Conservation (phyloP, 2,329 filamentous ascomycete species). For the Fusarium sp. region DNA sequence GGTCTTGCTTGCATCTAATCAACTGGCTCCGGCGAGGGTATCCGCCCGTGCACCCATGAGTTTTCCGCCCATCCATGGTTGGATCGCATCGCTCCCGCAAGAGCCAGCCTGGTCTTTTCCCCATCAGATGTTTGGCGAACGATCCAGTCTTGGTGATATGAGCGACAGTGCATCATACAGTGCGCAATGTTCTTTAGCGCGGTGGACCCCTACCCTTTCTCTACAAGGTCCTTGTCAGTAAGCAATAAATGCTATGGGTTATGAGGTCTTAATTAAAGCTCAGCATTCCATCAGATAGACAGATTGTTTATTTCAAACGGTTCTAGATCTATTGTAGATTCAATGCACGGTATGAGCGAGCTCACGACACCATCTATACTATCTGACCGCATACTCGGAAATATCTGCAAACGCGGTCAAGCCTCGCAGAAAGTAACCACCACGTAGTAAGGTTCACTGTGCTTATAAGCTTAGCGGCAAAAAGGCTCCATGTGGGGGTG, state of each 20-base stretch:
- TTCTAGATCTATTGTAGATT: background rate
- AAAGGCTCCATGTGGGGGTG: slow-evolving; percentile 26
- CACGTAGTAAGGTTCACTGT: background rate
- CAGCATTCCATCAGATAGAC: background rate
- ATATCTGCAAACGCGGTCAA: background rate
- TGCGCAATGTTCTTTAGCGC: background rate
- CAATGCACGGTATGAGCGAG: background rate
- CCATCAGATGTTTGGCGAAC: slow-evolving; percentile 23
- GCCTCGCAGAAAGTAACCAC: background rate
- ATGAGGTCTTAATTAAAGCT: slow-evolving; percentile 13
- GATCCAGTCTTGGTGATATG: slow-evolving; percentile 5
- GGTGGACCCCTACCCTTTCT: slow-evolving; percentile 22
- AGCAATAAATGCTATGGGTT: background rate
- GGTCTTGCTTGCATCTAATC: background rate
- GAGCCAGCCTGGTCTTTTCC: slow-evolving; percentile 31
- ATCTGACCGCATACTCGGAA: background rate
- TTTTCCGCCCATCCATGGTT: slow-evolving; percentile 12
- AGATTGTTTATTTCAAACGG: background rate
- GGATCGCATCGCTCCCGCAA: slow-evolving; percentile 27
- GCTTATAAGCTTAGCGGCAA: slow-evolving; percentile 29
- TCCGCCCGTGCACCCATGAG: slow-evolving; percentile 32
- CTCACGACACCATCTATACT: background rate
- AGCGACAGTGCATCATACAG: slow-evolving; percentile 7
- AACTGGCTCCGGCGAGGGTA: slow-evolving; percentile 12
- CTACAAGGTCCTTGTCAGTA: slow-evolving; percentile 12